Conservation (phyloP, 2,329 filamentous ascomycete genomes). For the Cryphonectria nitschkei region DNA sequence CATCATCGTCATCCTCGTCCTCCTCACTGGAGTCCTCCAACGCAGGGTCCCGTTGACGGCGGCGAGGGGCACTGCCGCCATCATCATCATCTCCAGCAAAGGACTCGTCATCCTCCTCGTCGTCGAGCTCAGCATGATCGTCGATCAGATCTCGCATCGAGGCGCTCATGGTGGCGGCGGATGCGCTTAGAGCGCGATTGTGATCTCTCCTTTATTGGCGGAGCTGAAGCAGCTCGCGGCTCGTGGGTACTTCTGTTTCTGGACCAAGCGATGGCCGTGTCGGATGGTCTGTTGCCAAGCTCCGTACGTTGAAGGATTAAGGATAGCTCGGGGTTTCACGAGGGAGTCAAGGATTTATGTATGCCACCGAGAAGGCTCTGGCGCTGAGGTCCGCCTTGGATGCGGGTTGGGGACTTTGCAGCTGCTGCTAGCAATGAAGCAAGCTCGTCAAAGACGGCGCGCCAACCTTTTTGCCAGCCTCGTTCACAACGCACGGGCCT, state of each 20-base stretch:
- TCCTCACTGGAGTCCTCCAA: conserved; percentile 89
- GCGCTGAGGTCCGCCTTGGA: conserved; percentile 16
- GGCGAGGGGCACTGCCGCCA: conserved; percentile 68
- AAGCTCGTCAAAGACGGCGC: conserved; percentile 13
- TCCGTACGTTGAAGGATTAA: neutral
- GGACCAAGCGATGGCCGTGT: conserved; percentile 11
- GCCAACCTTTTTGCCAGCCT: conserved; percentile 25
- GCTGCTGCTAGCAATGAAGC: conserved; percentile 19
- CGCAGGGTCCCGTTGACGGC: conserved; percentile 48
- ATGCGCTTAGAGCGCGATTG: conserved; percentile 1
- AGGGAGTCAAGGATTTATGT: neutral
- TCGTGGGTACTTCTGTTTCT: conserved; percentile 3
- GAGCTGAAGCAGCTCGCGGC: conserved; percentile 3
- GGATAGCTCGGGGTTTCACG: no score
- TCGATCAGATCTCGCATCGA: conserved; percentile 79
- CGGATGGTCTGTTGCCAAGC: neutral
- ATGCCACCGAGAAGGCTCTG: conserved; percentile 9
- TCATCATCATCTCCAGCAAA: conserved; percentile 80
- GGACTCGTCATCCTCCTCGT: conserved; percentile 83
- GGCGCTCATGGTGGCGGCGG: conserved; percentile 59
- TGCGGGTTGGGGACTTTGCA: conserved; percentile 19
- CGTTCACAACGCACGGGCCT: neutral
- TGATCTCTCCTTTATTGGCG: conserved; percentile 16
- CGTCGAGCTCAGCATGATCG: conserved; percentile 82
- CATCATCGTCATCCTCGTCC: conserved; percentile 89